phyloP scores from a whole-genome alignment of 2,329 filamentous ascomycete genomes.

The Diaporthe sp. region DNA sequence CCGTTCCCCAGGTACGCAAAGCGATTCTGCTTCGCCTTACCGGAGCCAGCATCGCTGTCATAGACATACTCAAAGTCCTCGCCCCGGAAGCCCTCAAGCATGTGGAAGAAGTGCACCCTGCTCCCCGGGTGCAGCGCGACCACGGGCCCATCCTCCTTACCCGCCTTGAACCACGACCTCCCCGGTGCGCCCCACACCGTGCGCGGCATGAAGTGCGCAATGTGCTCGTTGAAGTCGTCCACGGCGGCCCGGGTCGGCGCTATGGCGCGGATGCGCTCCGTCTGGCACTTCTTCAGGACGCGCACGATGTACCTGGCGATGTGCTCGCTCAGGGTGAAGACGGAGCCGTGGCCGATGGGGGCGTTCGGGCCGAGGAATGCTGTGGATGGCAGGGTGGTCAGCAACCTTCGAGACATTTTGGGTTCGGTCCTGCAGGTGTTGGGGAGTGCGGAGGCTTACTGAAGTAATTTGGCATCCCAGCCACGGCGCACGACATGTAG shows the following conservation, averaged over 20 bases:
- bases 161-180: slow-evolving; percentile 66
- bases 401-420: neutral
- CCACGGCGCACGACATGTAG: slow-evolving; percentile 67
- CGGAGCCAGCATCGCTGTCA: slow-evolving; percentile 42
- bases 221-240: slow-evolving; percentile 64
- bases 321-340: slow-evolving; percentile 65
- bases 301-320: slow-evolving; percentile 65
- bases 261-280: slow-evolving; percentile 61
- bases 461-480: slow-evolving; percentile 68
- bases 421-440: neutral
- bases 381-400: slow-evolving; percentile 42
- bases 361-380: slow-evolving; percentile 66
- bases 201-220: slow-evolving; percentile 64
- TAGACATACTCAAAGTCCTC: slow-evolving; percentile 68
- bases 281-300: slow-evolving; percentile 63
- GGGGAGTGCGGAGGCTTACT: slow-evolving; percentile 51
- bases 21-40: slow-evolving; percentile 52
- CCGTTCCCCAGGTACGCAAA: slow-evolving; percentile 67
- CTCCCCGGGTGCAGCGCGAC: slow-evolving; percentile 64
- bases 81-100: slow-evolving; percentile 62
- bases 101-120: slow-evolving; percentile 65
- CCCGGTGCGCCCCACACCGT: slow-evolving; percentile 61
- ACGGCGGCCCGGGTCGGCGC: slow-evolving; percentile 59
- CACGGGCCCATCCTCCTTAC: slow-evolving; percentile 57
- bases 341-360: slow-evolving; percentile 63